phyloP scores from a whole-genome alignment of 495 filamentous ascomycete genomes.

The Penicillium cataractarum region DNA sequence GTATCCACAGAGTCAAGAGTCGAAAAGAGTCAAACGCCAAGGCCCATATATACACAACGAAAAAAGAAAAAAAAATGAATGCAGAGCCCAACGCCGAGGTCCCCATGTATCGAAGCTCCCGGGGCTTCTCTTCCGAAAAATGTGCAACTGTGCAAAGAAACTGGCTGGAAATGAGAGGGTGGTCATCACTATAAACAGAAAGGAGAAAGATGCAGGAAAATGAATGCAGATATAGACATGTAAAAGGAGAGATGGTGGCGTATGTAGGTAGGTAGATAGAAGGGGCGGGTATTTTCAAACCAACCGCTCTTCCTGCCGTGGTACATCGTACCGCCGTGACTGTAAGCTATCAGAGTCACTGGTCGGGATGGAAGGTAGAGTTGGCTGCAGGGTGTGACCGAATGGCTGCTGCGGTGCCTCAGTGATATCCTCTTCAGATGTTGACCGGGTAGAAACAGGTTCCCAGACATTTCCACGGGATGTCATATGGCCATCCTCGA shows the following conservation, averaged over 20 bases:
- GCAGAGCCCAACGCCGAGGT: background rate
- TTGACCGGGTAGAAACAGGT: background rate
- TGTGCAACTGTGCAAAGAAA: background rate
- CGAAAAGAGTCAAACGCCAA: slow-evolving; percentile 3
- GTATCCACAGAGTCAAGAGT: no score
- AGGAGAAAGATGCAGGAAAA: background rate
- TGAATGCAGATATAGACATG: background rate
- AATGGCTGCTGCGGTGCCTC: slow-evolving; percentile 9
- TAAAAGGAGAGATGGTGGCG: background rate
- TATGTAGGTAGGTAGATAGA: background rate
- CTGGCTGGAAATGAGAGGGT: background rate
- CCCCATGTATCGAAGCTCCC: slow-evolving; percentile 1
- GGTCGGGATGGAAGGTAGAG: slow-evolving; percentile 21
- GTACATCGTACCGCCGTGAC: background rate
- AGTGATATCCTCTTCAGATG: slow-evolving; percentile 9
- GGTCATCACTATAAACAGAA: background rate
- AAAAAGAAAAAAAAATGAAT: slow-evolving; percentile 3
- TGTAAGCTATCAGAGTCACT: slow-evolving; percentile 9
- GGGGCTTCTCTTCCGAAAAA: background rate
- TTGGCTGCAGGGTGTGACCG: slow-evolving; percentile 18
- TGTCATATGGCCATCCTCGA: slow-evolving; percentile 52
- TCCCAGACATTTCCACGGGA: slow-evolving; percentile 8
- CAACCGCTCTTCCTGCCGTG: background rate
- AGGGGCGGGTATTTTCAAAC: background rate
- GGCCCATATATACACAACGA: background rate